Evolutionary conservation across 2,329 filamentous ascomycete genomes (phyloP).

Genomic region (Ramularia endophylla): DNA sequence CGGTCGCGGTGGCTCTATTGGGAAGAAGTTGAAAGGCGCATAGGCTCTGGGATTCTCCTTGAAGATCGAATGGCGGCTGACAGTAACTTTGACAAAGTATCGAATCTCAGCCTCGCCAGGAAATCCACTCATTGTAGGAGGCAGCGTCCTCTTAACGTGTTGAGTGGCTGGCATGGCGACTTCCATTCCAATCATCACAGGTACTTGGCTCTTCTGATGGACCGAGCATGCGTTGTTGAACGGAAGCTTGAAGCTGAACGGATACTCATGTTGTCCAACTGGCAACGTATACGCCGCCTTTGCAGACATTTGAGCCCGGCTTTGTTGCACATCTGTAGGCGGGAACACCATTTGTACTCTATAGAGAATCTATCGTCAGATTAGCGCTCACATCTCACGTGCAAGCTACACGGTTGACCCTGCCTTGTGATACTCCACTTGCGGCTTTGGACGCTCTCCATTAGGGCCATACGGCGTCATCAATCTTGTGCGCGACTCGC

Average conservation of each 20-base stretch:
- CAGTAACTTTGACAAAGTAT: conserved; percentile 94
- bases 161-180: conserved; percentile 42
- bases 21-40: conserved; percentile 74
- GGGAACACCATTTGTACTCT: conserved; percentile 57
- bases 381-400: conserved; percentile 1
- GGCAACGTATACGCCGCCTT: conserved; percentile 54
- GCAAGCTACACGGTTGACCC: conserved; percentile 3
- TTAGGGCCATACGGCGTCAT: conserved; percentile 41
- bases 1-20: conserved; percentile 80
- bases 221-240: conserved; percentile 68
- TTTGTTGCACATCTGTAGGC: conserved; percentile 32
- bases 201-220: conserved; percentile 30
- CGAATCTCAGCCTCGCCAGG: conserved; percentile 82
- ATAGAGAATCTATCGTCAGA: conserved; percentile 61
- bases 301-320: conserved; percentile 18
- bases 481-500: conserved; percentile 66
- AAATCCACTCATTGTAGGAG: conserved; percentile 82
- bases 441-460: conserved; percentile 40
- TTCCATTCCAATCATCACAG: conserved; percentile 41
- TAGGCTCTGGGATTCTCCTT: conserved; percentile 75
- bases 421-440: conserved; percentile 48
- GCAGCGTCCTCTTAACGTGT: conserved; percentile 81
- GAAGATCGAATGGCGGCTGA: conserved; percentile 80
- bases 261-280: conserved; percentile 67
- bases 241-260: conserved; percentile 66